These are phyloP conservation scores for Penicillium steckii DNA, from an alignment of 495 filamentous ascomycete species.

Conservation along the genomic window DNA sequence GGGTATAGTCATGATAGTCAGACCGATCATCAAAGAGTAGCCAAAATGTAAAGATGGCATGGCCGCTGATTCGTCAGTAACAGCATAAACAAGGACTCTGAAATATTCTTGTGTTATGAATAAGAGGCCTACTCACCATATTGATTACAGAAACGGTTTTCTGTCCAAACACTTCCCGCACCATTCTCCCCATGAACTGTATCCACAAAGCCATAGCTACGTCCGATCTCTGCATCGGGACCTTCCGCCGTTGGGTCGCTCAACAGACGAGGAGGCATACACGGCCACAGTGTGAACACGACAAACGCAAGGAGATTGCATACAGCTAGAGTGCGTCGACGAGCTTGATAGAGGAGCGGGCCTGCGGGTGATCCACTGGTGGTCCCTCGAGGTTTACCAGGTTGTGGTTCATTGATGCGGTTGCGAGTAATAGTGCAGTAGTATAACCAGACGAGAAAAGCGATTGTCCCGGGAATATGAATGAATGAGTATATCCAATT, in stretches of 20 bases:
- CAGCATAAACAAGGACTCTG: no score
- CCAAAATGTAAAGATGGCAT: slow-evolving; percentile 83
- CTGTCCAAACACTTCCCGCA: slow-evolving; percentile 67
- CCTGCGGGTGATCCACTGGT: slow-evolving; percentile 44
- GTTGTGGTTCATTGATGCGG: slow-evolving; percentile 34
- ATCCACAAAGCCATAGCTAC: slow-evolving; percentile 69
- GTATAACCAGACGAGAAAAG: slow-evolving; percentile 65
- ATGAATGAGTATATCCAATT: slow-evolving; percentile 78
- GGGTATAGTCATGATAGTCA: slow-evolving; percentile 60
- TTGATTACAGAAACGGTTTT: slow-evolving; percentile 67
- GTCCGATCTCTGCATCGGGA: slow-evolving; percentile 42
- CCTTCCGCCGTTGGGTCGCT: slow-evolving; percentile 48
- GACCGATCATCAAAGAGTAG: slow-evolving; percentile 72
- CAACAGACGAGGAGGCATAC: slow-evolving; percentile 76
- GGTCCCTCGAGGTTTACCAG: slow-evolving; percentile 33
- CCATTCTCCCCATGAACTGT: slow-evolving; percentile 69
- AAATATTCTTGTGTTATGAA: no score
- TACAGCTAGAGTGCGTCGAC: slow-evolving; percentile 67
- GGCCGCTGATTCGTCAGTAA: slow-evolving; percentile 50
- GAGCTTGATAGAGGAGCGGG: slow-evolving; percentile 54
- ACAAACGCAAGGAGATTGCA: slow-evolving; percentile 77
- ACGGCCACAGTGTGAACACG: slow-evolving; percentile 74
- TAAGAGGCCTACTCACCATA: slow-evolving; percentile 47
- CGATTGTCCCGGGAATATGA: slow-evolving; percentile 77
- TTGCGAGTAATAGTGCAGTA: slow-evolving; percentile 61